These are phyloP conservation scores for Trypanosomatidae sp. DNA, from an alignment of 208 protist species.

Conservation along the genomic window DNA sequence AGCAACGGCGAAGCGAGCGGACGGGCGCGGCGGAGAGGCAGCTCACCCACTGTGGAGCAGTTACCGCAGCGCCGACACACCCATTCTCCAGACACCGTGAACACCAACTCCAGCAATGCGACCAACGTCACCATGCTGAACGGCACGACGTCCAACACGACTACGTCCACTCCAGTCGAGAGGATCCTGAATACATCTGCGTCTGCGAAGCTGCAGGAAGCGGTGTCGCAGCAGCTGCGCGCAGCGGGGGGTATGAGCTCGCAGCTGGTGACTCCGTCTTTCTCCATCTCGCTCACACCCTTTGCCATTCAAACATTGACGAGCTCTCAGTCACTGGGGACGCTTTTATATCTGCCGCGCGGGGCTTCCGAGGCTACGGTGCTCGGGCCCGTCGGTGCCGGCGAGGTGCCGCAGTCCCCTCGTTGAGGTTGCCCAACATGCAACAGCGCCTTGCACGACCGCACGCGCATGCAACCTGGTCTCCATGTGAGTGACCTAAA, in stretches of 20 bases:
- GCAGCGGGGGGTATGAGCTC: background rate
- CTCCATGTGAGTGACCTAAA: background rate
- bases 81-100: conserved; percentile 17
- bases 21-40: conserved; percentile 5
- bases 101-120: conserved; percentile 13
- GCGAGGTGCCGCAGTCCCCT: conserved; percentile 1
- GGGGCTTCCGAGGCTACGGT: conserved; percentile 21
- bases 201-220: conserved; percentile 12
- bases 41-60: background rate
- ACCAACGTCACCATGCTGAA: conserved; percentile 1
- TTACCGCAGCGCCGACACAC: conserved; percentile 7
- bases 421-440: background rate
- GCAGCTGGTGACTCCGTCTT: conserved; percentile 13
- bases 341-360: conserved; percentile 26
- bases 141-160: background rate
- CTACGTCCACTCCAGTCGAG: background rate
- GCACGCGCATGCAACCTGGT: background rate
- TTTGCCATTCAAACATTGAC: conserved; percentile 24
- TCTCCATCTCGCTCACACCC: conserved; percentile 21
- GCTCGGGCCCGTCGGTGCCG: conserved; percentile 14
- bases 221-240: conserved; percentile 8
- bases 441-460: background rate
- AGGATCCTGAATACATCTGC: conserved; percentile 1
- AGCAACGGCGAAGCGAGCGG: background rate
- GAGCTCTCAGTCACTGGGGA: conserved; percentile 13